These are phyloP conservation scores for Ormosia emarginata DNA, from an alignment of 306 rosid genomes.

Conservation along the genomic window DNA sequence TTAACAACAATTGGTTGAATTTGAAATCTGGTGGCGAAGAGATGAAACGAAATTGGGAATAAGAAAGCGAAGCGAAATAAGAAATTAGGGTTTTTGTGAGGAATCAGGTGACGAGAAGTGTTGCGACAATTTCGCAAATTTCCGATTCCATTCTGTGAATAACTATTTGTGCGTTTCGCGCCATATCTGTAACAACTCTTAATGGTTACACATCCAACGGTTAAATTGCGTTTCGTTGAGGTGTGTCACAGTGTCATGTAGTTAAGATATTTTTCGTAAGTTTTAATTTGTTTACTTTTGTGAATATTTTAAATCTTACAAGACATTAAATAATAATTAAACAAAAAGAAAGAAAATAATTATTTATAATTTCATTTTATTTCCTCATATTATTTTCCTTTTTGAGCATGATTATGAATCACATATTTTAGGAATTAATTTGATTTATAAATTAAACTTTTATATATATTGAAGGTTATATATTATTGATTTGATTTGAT, in stretches of 20 bases:
- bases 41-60: not conserved
- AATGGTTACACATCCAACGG: not conserved
- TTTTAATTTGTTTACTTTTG: not conserved
- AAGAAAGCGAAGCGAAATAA: not conserved
- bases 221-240: too few relatives aligned
- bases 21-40: not conserved
- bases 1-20: not conserved
- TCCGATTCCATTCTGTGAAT: conserved; percentile 29
- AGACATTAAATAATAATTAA: too few relatives aligned
- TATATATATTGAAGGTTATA: not conserved
- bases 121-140: conserved; percentile 32
- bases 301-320: not conserved
- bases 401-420: not conserved
- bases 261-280: not conserved
- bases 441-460: too few relatives aligned
- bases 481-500: not conserved
- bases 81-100: conserved; percentile 40
- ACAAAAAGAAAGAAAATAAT: not conserved
- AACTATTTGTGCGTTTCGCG: conserved; percentile 20
- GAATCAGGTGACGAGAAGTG: conserved; percentile 23
- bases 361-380: too few relatives aligned
- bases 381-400: not conserved
- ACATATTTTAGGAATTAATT: too few relatives aligned
- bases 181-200: conserved; percentile 15
- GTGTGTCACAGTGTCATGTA: not conserved